phyloP scores from a whole-genome alignment of 2,329 filamentous ascomycete genomes.

The Aspergillus puulaauensis region DNA sequence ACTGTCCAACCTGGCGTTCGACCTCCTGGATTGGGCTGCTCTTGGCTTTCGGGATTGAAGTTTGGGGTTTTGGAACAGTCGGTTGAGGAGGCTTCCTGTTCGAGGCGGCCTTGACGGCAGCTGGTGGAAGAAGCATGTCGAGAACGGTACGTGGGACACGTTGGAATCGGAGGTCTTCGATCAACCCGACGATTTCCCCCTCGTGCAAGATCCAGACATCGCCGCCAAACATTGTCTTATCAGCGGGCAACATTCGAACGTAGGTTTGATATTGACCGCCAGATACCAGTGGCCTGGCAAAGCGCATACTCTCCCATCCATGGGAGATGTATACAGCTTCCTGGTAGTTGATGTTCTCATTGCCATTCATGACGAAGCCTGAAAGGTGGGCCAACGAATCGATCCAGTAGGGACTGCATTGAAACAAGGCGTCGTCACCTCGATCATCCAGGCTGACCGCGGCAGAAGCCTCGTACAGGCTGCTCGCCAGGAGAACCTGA shows the following conservation, averaged over 20 bases:
- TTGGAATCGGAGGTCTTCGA: slow-evolving; percentile 36
- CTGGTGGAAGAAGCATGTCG: slow-evolving; percentile 15
- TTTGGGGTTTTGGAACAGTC: not conserved
- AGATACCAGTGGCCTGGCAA: slow-evolving; percentile 23
- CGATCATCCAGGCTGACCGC: slow-evolving; percentile 18
- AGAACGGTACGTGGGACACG: slow-evolving; percentile 20
- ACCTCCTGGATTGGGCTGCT: not conserved
- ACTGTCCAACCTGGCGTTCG: not conserved
- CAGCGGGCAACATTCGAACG: slow-evolving; percentile 29
- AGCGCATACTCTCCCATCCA: slow-evolving; percentile 18
- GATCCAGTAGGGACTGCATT: not conserved
- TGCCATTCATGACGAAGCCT: not conserved
- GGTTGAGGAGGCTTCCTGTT: not conserved
- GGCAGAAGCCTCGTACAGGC: slow-evolving; percentile 26
- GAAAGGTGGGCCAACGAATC: not conserved
- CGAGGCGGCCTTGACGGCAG: not conserved
- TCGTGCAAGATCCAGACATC: slow-evolving; percentile 41
- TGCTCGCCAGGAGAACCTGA: slow-evolving; percentile 27
- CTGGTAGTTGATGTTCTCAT: not conserved
- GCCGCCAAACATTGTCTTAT: slow-evolving; percentile 28
- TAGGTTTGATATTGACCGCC: slow-evolving; percentile 29
- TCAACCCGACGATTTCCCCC: slow-evolving; percentile 30
- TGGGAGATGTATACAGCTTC: not conserved
- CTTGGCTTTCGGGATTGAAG: not conserved
- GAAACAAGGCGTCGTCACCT: slow-evolving; percentile 14